Percentiles rank a stretch among this genome's conserved stretches.
phyloP scores from a whole-genome alignment of 2,329 filamentous ascomycete species.

The Aschersonia sp. region DNA sequence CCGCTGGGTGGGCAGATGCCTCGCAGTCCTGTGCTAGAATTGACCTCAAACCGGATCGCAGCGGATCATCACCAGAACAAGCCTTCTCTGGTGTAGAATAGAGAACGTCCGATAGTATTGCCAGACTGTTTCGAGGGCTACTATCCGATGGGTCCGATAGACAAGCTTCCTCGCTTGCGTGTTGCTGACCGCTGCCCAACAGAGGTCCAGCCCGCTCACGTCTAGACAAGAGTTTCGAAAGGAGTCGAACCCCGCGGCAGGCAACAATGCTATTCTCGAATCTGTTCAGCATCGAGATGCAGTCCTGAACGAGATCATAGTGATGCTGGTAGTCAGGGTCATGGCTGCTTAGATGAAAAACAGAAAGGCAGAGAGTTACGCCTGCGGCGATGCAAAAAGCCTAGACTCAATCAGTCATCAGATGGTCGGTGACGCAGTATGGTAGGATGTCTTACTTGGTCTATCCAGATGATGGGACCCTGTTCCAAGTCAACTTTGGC shows the following conservation, averaged over 20 bases:
- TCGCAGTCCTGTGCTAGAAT: not conserved
- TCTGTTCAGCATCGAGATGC: not conserved
- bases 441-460: not conserved
- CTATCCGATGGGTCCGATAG: not conserved
- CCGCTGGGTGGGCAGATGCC: not conserved
- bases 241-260: not conserved
- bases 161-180: not conserved
- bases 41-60: not conserved
- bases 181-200: not conserved
- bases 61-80: too few relatives aligned
- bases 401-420: constrained; percentile 2
- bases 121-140: not conserved
- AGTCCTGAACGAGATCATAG: not conserved
- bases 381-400: constrained; percentile 13
- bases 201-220: not conserved
- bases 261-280: not conserved
- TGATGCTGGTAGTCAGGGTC: not conserved
- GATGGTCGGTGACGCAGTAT: not conserved
- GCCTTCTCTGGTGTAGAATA: too few relatives aligned
- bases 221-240: not conserved
- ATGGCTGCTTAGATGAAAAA: constrained; percentile 10
- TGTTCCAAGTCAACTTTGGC: constrained; percentile 8
- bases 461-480: constrained; percentile 12
- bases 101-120: not conserved
- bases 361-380: constrained; percentile 15